A percentile compares a stretch with the other conserved stretches of the same genome.
Conservation (phyloP, 352 stramenopile species). For the Globisporangium polare region DNA sequence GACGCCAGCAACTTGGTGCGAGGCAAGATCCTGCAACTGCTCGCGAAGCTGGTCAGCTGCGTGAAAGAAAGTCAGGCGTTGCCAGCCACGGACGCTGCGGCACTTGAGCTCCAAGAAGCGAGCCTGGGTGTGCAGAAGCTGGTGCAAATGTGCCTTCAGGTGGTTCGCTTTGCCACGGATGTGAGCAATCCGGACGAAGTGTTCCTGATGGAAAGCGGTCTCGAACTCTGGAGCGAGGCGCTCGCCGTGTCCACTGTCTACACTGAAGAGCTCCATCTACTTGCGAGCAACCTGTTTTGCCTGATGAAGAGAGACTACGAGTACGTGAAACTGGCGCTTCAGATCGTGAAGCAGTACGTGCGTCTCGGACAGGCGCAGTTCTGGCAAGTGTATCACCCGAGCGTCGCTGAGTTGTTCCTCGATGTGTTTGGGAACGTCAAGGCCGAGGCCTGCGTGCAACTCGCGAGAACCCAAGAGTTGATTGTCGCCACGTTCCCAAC, state of each 20-base stretch:
- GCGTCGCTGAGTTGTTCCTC: conserved; percentile 34
- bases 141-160: conserved; percentile 66
- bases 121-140: conserved; percentile 30
- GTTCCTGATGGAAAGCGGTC: conserved; percentile 80
- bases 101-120: conserved; percentile 7
- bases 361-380: conserved; percentile 49
- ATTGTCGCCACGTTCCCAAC: conserved; percentile 29
- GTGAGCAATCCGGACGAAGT: conserved; percentile 78
- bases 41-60: conserved; percentile 54
- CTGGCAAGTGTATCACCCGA: conserved; percentile 60
- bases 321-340: conserved; percentile 56
- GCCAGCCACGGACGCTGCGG: not conserved
- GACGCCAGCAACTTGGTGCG: conserved; percentile 79
- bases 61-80: conserved; percentile 39
- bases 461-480: conserved; percentile 45
- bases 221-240: conserved; percentile 68
- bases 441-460: conserved; percentile 55
- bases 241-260: conserved; percentile 50
- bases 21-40: conserved; percentile 76
- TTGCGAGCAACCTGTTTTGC: conserved; percentile 59
- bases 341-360: conserved; percentile 65
- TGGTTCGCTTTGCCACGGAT: conserved; percentile 70
- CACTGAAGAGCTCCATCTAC: conserved; percentile 57
- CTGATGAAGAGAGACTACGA: conserved; percentile 81
- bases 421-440: conserved; percentile 67